Conservation (phyloP, 768 basidiomycete genomes). For the Auriscalpium vulgare region DNA sequence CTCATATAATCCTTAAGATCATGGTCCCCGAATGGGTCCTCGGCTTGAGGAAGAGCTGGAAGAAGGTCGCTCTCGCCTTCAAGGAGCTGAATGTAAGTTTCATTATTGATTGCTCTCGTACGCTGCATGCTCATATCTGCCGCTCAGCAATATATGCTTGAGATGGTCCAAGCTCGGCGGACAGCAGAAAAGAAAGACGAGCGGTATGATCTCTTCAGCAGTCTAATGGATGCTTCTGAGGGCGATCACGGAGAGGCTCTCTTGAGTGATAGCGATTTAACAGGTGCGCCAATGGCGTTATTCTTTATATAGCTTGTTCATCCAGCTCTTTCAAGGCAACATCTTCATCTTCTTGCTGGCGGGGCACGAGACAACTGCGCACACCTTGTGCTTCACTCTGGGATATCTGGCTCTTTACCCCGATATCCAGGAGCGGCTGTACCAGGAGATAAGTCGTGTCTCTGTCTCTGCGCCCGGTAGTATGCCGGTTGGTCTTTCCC, state of each 20-base stretch:
- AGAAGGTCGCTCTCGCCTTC: slow-evolving; percentile 29
- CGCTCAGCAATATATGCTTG: slow-evolving; percentile 20
- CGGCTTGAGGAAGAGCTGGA: slow-evolving; percentile 25
- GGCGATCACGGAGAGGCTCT: slow-evolving; percentile 6
- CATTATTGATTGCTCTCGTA: background rate
- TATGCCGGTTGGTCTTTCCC: background rate
- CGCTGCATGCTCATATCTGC: background rate
- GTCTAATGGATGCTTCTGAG: slow-evolving; percentile 16
- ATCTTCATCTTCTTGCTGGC: slow-evolving; percentile 28
- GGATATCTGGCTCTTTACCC: slow-evolving; percentile 34
- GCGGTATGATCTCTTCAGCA: slow-evolving; percentile 20
- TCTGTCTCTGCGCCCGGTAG: slow-evolving; percentile 19
- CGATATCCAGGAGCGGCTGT: slow-evolving; percentile 34
- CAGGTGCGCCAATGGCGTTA: background rate
- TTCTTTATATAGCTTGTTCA: background rate
- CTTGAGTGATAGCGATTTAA: slow-evolving; percentile 18
- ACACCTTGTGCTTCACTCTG: slow-evolving; percentile 31
- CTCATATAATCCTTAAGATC: slow-evolving; percentile 29
- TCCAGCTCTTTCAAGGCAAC: slow-evolving; percentile 10
- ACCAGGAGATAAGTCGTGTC: slow-evolving; percentile 27
- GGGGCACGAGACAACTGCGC: slow-evolving; percentile 31
- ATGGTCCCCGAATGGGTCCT: slow-evolving; percentile 33
- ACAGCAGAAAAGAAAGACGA: slow-evolving; percentile 12
- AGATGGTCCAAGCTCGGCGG: slow-evolving; percentile 18
- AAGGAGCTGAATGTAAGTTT: slow-evolving; percentile 33